A percentile compares a stretch with the other conserved stretches of the same genome.
Conservation (phyloP, 1,284 basidiomycete genomes). For the Sporisorium graminicola region DNA sequence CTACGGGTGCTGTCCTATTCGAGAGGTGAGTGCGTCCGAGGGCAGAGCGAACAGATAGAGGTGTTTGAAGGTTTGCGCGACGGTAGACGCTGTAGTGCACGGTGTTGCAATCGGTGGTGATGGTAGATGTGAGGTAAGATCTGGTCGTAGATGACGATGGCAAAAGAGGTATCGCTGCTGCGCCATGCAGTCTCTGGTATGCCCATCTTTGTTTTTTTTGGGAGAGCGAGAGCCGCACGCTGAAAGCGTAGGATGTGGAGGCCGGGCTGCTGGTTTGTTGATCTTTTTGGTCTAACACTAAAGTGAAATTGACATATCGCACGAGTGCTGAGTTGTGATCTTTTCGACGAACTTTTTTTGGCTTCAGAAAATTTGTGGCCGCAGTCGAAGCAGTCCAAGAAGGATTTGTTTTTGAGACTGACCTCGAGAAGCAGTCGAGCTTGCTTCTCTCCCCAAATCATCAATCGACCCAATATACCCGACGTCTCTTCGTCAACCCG, state of each 20-base stretch:
- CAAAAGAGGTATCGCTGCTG: slow-evolving; percentile 2
- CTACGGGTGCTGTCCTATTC: neutral
- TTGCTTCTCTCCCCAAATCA: neutral
- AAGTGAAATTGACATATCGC: neutral
- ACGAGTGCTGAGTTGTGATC: slow-evolving; percentile 17
- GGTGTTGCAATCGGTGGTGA: slow-evolving; percentile 1
- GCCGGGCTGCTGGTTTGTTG: neutral
- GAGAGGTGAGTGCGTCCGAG: neutral
- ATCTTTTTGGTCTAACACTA: slow-evolving; percentile 5
- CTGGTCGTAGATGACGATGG: neutral
- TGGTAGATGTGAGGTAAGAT: slow-evolving; percentile 1
- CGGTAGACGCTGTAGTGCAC: neutral
- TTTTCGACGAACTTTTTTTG: slow-evolving; percentile 6
- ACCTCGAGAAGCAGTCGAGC: neutral
- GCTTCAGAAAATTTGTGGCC: slow-evolving; percentile 25
- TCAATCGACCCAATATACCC: slow-evolving; percentile 33
- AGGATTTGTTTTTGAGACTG: slow-evolving; percentile 3
- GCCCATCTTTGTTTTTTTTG: slow-evolving; percentile 8
- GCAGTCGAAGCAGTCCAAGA: slow-evolving; percentile 37
- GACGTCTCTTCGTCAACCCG: slow-evolving; percentile 18
- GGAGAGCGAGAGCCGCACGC: slow-evolving; percentile 3
- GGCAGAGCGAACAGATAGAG: neutral
- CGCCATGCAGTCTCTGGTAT: slow-evolving; percentile 10
- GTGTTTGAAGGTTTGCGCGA: neutral
- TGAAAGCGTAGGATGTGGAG: slow-evolving; percentile 40